Percentiles rank a stretch among this genome's conserved stretches.
These are phyloP conservation scores for Aspergillus cejpii DNA, from an alignment of 2,329 filamentous ascomycete genomes.

Conservation along the genomic window DNA sequence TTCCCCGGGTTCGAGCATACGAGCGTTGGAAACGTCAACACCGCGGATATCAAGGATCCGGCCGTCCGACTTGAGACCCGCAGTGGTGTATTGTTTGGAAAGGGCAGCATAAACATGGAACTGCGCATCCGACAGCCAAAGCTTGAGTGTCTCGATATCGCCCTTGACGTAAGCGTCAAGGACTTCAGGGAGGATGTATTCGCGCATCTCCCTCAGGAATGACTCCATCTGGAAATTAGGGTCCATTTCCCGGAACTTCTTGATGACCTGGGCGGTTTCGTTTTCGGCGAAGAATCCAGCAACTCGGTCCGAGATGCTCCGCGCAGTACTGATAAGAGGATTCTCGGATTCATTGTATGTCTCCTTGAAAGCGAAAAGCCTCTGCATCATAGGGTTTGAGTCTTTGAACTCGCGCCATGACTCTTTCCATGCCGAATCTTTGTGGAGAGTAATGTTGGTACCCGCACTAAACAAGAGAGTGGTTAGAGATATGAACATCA, in stretches of 20 bases:
- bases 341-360: slow-evolving; percentile 97
- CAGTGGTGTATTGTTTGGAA: slow-evolving; percentile 89
- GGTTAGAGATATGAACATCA: slow-evolving; percentile 26
- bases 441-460: slow-evolving; percentile 90
- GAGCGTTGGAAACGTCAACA: slow-evolving; percentile 62
- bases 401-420: slow-evolving; percentile 97
- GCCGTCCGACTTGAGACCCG: slow-evolving; percentile 88
- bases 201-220: slow-evolving; percentile 89
- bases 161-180: slow-evolving; percentile 97
- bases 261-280: slow-evolving; percentile 94
- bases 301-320: slow-evolving; percentile 87
- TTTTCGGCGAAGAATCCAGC: slow-evolving; percentile 98
- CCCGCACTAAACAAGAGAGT: slow-evolving; percentile 59
- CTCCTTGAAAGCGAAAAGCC: slow-evolving; percentile 75
- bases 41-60: slow-evolving; percentile 91
- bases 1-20: slow-evolving; percentile 45
- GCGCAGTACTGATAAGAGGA: slow-evolving; percentile 83
- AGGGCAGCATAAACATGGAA: slow-evolving; percentile 96
- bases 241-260: slow-evolving; percentile 95
- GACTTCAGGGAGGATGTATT: slow-evolving; percentile 96
- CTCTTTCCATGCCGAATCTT: slow-evolving; percentile 95
- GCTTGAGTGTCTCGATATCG: slow-evolving; percentile 79
- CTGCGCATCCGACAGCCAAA: slow-evolving; percentile 94
- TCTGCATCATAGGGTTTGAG: slow-evolving; percentile 78
- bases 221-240: slow-evolving; percentile 90